These are phyloP conservation scores for Prunus campanulata DNA, from an alignment of 306 rosid genomes.

Conservation along the genomic window DNA sequence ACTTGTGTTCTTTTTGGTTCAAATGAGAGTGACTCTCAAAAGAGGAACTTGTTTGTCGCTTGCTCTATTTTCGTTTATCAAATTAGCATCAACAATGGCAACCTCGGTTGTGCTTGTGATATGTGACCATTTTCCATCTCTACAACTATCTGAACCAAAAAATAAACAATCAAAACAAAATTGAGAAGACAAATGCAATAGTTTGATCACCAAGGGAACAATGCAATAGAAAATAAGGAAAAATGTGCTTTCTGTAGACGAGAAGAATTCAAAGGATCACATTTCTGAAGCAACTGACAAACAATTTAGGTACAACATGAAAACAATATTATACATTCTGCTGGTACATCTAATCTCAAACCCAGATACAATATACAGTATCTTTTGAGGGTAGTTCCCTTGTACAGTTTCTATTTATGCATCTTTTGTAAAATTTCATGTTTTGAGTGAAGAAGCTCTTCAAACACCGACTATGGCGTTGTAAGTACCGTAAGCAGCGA, in stretches of 20 bases:
- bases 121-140: no score
- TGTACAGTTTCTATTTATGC: not conserved
- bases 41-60: no score
- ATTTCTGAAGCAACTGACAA: not conserved
- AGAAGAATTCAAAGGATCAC: not conserved
- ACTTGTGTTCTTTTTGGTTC: not conserved
- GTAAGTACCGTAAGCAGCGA: slow-evolving; percentile 80
- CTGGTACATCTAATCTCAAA: not conserved
- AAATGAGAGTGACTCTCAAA: not conserved
- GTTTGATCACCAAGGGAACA: no score
- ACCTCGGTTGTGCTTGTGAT: no score
- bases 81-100: no score
- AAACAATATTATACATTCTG: not conserved
- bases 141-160: no score
- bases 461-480: slow-evolving; percentile 56
- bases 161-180: not conserved
- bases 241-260: not conserved
- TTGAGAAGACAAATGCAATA: not conserved
- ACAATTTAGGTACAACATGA: not conserved
- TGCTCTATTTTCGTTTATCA: no score
- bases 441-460: slow-evolving; percentile 15
- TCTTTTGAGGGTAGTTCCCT: not conserved
- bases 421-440: not conserved
- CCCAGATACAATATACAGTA: not conserved
- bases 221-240: no score